A percentile compares a stretch with the other conserved stretches of the same genome.
These are phyloP conservation scores for Russula dissimulans DNA, from an alignment of 768 basidiomycete species.

Conservation along the genomic window DNA sequence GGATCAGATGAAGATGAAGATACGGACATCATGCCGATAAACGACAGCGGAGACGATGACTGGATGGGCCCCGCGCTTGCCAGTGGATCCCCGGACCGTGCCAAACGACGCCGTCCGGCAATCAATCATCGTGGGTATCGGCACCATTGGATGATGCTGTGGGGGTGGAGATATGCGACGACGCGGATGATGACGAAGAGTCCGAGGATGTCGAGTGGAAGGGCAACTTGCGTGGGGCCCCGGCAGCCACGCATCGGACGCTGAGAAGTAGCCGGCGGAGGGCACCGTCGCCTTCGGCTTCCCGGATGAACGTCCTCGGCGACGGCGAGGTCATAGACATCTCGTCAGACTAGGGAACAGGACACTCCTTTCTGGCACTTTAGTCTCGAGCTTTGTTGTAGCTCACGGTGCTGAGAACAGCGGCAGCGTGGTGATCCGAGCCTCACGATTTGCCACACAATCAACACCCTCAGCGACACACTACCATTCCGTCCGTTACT, in stretches of 20 bases:
- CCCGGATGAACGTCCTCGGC: background rate
- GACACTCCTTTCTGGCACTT: no score
- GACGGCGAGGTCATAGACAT: conserved; percentile 13
- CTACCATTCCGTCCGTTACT: no score
- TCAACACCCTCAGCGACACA: no score
- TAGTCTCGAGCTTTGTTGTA: no score
- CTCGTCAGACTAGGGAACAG: conserved; percentile 3
- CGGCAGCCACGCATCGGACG: background rate
- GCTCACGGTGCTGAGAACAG: no score
- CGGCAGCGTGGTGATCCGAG: no score
- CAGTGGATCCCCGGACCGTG: background rate
- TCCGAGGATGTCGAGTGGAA: background rate
- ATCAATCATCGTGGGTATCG: background rate
- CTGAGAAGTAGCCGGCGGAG: background rate
- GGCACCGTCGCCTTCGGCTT: background rate
- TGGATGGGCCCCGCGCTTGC: no score
- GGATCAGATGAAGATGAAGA: background rate
- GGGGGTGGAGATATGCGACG: no score
- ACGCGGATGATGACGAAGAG: background rate
- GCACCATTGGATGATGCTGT: background rate
- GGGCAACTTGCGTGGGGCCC: conserved; percentile 4
- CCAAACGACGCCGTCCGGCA: conserved; percentile 8
- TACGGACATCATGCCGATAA: background rate
- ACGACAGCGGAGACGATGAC: background rate
- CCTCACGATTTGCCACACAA: no score